phyloP scores from a whole-genome alignment of 2,329 filamentous ascomycete genomes.

The Diaporthe ilicicola region DNA sequence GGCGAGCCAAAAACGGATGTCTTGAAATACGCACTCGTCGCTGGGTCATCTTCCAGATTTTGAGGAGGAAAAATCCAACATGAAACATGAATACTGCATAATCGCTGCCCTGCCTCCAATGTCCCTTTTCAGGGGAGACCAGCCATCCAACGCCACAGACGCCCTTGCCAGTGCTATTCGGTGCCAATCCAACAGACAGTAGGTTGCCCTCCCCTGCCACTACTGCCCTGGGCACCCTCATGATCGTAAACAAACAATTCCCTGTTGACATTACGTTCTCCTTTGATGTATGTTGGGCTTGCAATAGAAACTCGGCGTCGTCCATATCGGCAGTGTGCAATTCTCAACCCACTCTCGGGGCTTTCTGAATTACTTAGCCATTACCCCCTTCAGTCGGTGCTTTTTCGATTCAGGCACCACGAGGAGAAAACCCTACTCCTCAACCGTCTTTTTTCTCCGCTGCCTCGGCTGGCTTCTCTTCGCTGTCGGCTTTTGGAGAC shows the following conservation, averaged over 20 bases:
- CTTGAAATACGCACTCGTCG: neutral
- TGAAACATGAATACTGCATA: neutral
- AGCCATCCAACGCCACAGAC: conserved; percentile 18
- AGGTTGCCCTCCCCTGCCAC: neutral
- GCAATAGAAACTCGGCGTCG: neutral
- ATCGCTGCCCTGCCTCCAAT: conserved; percentile 3
- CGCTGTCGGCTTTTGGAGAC: neutral
- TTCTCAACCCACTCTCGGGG: too few relatives aligned
- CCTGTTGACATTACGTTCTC: neutral
- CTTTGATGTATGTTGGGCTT: neutral
- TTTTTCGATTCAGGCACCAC: neutral
- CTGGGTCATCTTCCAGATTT: neutral
- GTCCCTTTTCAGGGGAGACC: neutral
- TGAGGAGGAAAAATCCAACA: neutral
- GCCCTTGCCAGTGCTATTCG: conserved; percentile 9
- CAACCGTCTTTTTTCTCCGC: neutral
- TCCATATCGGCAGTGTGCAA: neutral
- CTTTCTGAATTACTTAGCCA: neutral
- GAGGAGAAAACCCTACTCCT: neutral
- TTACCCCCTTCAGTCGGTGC: too few relatives aligned
- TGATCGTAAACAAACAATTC: neutral
- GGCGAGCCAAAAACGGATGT: neutral
- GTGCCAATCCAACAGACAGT: neutral
- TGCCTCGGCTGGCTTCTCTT: conserved; percentile 1
- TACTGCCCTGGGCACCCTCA: neutral